phyloP scores from a whole-genome alignment of 768 basidiomycete genomes.

The Hemileccinum impolitum region DNA sequence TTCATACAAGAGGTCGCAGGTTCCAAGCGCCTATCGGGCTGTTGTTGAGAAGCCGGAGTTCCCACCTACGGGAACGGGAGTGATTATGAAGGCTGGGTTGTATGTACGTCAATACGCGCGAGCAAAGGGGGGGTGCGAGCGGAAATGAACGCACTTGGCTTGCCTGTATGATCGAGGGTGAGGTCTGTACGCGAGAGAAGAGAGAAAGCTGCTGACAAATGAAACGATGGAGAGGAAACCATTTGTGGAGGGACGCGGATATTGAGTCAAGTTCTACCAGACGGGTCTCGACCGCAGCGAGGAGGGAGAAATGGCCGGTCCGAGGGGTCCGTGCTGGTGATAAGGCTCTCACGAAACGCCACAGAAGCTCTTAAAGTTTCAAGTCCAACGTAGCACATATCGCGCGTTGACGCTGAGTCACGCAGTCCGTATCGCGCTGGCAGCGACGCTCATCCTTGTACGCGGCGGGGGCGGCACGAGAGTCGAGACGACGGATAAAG shows the following conservation, averaged over 20 bases:
- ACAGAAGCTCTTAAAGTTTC: background rate
- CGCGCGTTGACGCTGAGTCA: no score
- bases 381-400: background rate
- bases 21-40: conserved; percentile 6
- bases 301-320: no score
- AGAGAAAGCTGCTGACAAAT: background rate
- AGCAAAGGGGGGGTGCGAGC: conserved; percentile 2
- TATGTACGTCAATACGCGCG: conserved; percentile 18
- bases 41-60: conserved; percentile 3
- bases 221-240: background rate
- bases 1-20: no score
- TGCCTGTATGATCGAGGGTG: conserved; percentile 15
- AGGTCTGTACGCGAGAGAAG: conserved; percentile 9
- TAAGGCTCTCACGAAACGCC: conserved; percentile 8
- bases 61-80: conserved; percentile 3
- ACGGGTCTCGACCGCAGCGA: no score
- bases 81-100: background rate
- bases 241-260: no score
- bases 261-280: no score
- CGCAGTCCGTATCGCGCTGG: no score
- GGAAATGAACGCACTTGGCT: conserved; percentile 23
- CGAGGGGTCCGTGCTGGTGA: background rate
- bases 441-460: no score
- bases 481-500: no score
- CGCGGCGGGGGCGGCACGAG: no score